Conservation (phyloP, 805 yeast species). For the Kodamaea kakaduensis region DNA sequence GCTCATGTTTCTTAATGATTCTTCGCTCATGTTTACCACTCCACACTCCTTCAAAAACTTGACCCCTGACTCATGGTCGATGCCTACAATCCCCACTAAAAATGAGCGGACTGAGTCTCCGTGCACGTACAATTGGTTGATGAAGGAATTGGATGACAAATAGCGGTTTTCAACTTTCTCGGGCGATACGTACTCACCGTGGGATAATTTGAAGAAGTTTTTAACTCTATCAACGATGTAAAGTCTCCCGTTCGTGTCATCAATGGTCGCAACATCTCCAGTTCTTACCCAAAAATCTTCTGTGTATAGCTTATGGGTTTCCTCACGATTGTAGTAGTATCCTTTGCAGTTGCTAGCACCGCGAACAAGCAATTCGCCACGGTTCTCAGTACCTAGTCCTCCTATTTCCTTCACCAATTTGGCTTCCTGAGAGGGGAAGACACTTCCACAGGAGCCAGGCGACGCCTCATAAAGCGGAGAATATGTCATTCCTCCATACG, state of each 20-base stretch:
- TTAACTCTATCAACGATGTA: slow-evolving; percentile 48
- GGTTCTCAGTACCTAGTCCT: slow-evolving; percentile 18
- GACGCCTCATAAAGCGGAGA: slow-evolving; percentile 17
- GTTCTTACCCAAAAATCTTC: slow-evolving; percentile 55
- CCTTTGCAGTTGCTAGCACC: slow-evolving; percentile 54
- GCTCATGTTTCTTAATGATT: slow-evolving; percentile 14
- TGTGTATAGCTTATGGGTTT: slow-evolving; percentile 43
- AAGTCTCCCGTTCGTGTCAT: slow-evolving; percentile 26
- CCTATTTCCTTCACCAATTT: slow-evolving; percentile 14
- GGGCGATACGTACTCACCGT: slow-evolving; percentile 41
- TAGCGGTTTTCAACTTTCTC: slow-evolving; percentile 37
- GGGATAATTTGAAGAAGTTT: slow-evolving; percentile 44
- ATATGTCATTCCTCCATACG: slow-evolving; percentile 20
- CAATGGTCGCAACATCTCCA: slow-evolving; percentile 45
- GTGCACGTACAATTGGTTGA: slow-evolving; percentile 29
- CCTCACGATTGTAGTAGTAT: slow-evolving; percentile 47
- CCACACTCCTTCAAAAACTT: slow-evolving; percentile 18
- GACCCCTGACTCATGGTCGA: slow-evolving; percentile 21
- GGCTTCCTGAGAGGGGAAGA: slow-evolving; percentile 18
- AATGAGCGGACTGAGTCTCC: slow-evolving; percentile 28
- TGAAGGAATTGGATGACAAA: slow-evolving; percentile 25
- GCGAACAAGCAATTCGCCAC: slow-evolving; percentile 55
- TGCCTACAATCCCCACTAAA: slow-evolving; percentile 29
- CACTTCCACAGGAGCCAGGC: slow-evolving; percentile 26
- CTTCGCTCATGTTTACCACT: too few species aligned